phyloP scores from a whole-genome alignment of 2,329 filamentous ascomycete genomes.

The Neonectria sp. region DNA sequence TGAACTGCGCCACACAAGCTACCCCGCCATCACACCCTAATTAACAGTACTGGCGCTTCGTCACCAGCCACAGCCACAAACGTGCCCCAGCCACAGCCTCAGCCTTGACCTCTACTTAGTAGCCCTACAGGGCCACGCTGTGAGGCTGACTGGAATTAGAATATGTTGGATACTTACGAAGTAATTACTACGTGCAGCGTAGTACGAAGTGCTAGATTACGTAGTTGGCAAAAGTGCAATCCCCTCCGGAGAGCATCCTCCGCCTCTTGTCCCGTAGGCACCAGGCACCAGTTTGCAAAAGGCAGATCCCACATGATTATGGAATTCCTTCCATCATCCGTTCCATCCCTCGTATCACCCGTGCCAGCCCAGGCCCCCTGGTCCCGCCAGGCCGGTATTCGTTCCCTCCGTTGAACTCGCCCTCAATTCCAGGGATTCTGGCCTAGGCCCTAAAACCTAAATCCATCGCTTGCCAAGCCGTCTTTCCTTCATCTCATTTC shows the following conservation, averaged over 20 bases:
- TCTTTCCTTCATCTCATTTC: background rate
- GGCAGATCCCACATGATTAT: background rate
- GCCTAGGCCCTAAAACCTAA: slow-evolving; percentile 3
- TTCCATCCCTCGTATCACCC: background rate
- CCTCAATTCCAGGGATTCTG: background rate
- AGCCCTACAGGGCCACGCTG: too few relatives aligned
- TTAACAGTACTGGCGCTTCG: too few relatives aligned
- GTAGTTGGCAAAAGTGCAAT: background rate
- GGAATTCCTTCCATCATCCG: background rate
- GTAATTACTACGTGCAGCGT: background rate
- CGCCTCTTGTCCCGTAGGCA: background rate
- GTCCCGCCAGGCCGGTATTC: background rate
- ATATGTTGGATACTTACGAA: too few relatives aligned
- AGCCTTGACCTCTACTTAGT: too few relatives aligned
- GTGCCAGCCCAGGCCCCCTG: background rate
- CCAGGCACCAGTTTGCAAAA: background rate
- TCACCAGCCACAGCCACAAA: too few relatives aligned
- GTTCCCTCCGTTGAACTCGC: background rate
- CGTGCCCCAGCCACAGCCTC: too few relatives aligned
- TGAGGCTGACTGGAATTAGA: too few relatives aligned
- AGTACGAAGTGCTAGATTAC: slow-evolving; percentile 11
- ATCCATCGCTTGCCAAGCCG: slow-evolving; percentile 3
- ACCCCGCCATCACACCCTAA: slow-evolving; percentile 17
- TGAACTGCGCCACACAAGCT: slow-evolving; percentile 25
- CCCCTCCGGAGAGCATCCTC: background rate